Base-by-base conservation (phyloP, 768 basidiomycete species). In the Mycena capillaripes region DNA sequence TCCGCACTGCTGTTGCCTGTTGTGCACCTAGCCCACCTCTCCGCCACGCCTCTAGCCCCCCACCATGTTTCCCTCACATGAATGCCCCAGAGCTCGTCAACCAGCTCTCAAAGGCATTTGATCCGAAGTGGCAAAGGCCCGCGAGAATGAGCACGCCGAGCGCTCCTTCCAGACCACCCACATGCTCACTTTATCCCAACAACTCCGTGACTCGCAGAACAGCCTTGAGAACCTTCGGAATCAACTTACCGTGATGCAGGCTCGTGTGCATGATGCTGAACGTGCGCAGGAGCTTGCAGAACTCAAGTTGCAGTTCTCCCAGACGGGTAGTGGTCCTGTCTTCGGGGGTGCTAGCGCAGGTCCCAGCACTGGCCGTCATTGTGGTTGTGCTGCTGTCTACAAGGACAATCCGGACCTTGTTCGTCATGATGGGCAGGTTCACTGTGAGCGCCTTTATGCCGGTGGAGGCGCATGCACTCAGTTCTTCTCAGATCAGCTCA, bases 181-280 rank as follows among this genome's bases (percentile, higher is more conserved):
- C n/a, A n/a, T n/a, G n/a, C n/a, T n/a, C n/a, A n/a, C n/a, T n/a
- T n/a, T n/a, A n/a, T n/a, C n/a, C n/a, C n/a, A n/a, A n/a, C n/a
- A 82, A 65, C 75, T 82, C 30, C 69, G 74, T 21, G 77, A 82
- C 44, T 14, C 74, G 7, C 76, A 79, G 25, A 30, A 68, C 14
- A 70, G 66, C 4, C 71, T 73, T 48, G 72, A 80, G 19, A 58
- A 63, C 29, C 75, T 82, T 10, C 72, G 71, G 21, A 63, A 67
- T 25, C 59, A 74, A 10, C 63, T 42, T n/a, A 53, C 29, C 11
- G 27, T 16, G 0, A 53, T 53, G 29, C 29, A 53, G 29, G 29
- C 12, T 27, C 29, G 29, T 17, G 29, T 53, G 6, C 52, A 53
- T 30, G 52, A 53, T 29, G 29, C 17, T 9, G 29, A 53, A 27